A percentile compares a stretch with the other conserved stretches of the same genome.
Conservation (phyloP, 2,329 filamentous ascomycete genomes). For the Didymosphaeria variabile region DNA sequence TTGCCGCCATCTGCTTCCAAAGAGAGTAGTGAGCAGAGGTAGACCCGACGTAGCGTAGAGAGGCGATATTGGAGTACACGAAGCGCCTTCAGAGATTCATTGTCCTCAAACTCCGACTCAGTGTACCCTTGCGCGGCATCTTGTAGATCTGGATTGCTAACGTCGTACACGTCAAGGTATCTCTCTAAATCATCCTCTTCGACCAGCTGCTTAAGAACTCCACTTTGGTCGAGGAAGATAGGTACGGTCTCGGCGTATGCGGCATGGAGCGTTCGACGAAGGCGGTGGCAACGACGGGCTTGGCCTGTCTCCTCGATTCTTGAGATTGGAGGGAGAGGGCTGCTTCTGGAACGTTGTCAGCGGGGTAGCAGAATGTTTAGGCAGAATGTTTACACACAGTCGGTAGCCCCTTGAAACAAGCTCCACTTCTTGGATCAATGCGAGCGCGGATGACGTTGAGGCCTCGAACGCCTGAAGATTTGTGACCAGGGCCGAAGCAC, state of each 20-base stretch:
- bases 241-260: slow-evolving; percentile 76
- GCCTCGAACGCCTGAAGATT: slow-evolving; percentile 84
- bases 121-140: slow-evolving; percentile 64
- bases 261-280: slow-evolving; percentile 78
- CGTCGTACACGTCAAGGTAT: slow-evolving; percentile 78
- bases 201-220: slow-evolving; percentile 74
- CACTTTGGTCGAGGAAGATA: slow-evolving; percentile 75
- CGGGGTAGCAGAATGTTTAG: slow-evolving; percentile 24
- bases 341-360: slow-evolving; percentile 68
- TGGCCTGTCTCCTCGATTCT: slow-evolving; percentile 86
- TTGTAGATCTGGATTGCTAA: slow-evolving; percentile 57
- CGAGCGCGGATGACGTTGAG: slow-evolving; percentile 76
- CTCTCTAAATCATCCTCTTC: slow-evolving; percentile 86
- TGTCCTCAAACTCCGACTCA: slow-evolving; percentile 75
- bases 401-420: slow-evolving; percentile 90
- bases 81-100: slow-evolving; percentile 79
- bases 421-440: slow-evolving; percentile 93
- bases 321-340: slow-evolving; percentile 89
- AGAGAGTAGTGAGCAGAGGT: slow-evolving; percentile 88
- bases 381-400: slow-evolving; percentile 64
- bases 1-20: slow-evolving; percentile 83
- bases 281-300: slow-evolving; percentile 77
- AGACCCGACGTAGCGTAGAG: slow-evolving; percentile 81
- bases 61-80: slow-evolving; percentile 73
- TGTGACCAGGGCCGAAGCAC: slow-evolving; percentile 73